A percentile compares a stretch with the other conserved stretches of the same genome.
phyloP scores from a whole-genome alignment of 345 rosid species.

The Microcos paniculata region DNA sequence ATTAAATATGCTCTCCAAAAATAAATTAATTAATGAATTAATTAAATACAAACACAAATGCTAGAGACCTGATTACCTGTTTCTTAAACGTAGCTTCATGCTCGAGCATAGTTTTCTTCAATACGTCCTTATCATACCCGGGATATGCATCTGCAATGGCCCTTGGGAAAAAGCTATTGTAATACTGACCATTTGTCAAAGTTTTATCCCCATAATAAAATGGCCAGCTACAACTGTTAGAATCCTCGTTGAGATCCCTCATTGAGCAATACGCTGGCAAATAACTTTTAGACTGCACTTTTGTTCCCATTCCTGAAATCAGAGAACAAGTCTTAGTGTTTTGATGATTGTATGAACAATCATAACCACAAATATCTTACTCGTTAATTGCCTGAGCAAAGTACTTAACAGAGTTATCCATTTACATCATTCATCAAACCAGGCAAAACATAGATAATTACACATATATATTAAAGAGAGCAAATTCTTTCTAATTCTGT shows the following conservation, averaged over 20 bases:
- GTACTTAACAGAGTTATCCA: neutral
- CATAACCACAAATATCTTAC: neutral
- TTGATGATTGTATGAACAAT: slow-evolving; percentile 6
- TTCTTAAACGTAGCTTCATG: slow-evolving; percentile 81
- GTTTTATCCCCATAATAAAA: slow-evolving; percentile 44
- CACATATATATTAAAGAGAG: neutral
- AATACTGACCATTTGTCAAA: slow-evolving; percentile 48
- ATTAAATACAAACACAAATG: neutral
- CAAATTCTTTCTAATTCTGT: neutral
- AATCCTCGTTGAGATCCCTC: slow-evolving; percentile 75
- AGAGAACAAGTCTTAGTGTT: slow-evolving; percentile 13
- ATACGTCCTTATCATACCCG: slow-evolving; percentile 50
- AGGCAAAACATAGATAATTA: neutral
- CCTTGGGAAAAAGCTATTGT: slow-evolving; percentile 46
- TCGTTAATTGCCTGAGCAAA: neutral
- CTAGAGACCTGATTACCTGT: slow-evolving; percentile 51
- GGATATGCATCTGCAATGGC: slow-evolving; percentile 42
- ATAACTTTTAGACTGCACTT: slow-evolving; percentile 69
- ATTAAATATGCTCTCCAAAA: no score
- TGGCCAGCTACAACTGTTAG: slow-evolving; percentile 63
- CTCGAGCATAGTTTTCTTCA: slow-evolving; percentile 78
- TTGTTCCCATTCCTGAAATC: slow-evolving; percentile 71
- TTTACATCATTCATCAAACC: neutral
- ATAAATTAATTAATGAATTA: no score
- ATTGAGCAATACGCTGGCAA: slow-evolving; percentile 55